Base-by-base conservation (phyloP, 2,329 filamentous ascomycete genomes). In the Phoma herbarum region DNA sequence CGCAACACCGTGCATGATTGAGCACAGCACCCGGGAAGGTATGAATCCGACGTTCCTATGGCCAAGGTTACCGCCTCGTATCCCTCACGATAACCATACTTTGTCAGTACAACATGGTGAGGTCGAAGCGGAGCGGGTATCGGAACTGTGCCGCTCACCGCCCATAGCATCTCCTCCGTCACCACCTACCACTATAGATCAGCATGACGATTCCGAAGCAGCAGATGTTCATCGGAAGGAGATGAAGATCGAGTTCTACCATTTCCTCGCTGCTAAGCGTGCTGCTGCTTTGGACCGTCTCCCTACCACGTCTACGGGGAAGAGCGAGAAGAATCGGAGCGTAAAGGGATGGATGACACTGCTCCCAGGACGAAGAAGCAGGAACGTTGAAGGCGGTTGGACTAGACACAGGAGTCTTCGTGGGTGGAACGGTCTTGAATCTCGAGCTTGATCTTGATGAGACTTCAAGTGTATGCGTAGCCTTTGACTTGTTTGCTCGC, bases 181-280 rank as follows among this genome's bases (percentile, higher is more conserved):
- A 23, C 37, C 37, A 9, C 20, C 37, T 11, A 41, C 3, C n/a
- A 41, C 1, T 18, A 4, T 14, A 11, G 37, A 41, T 14, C 37
- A 18, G n/a, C 10, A 4, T 11, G 37, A 41, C 4, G 10, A 10
- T 20, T 3, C 37, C 8, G 37, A 23, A 23, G 22, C 5, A 22
- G 39, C 26, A 6, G 39, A 45, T 11, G 14, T 26, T 1, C 41
- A 45, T 23, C 33, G 45, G 7, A 42, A 41, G 16, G 54, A 23
- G 29, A 58, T 55, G 57, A 61, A 39, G 28, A 23, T 49, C 5
- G 46, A 60, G 2, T 60, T 65, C 39, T 62, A 51, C 11, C 50
- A 55, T 7, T 52, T 55, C 7, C 12, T 65, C 18, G 61, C 63
- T 43, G 29, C 47, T 4, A 56, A 51, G n/a, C 57, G 56, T 16